Percentiles rank a stretch among this genome's conserved stretches.
These are phyloP conservation scores for Ceratocystis cacaofunesta DNA, from an alignment of 2,329 filamentous ascomycete genomes.

Conservation along the genomic window DNA sequence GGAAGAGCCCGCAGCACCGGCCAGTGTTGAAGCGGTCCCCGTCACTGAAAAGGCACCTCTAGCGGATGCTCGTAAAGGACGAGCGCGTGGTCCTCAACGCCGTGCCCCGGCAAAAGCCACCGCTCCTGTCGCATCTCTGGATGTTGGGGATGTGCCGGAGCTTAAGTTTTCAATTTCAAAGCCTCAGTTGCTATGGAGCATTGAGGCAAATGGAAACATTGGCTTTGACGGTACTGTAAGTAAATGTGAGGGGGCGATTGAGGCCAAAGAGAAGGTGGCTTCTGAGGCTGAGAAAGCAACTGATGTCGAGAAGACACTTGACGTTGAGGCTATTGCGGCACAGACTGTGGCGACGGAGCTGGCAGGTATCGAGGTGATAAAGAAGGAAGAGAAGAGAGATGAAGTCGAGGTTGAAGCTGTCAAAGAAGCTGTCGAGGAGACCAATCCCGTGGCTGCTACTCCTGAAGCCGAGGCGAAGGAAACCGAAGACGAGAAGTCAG, in stretches of 20 bases:
- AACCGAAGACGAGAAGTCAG: background rate
- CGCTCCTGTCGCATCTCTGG: slow-evolving; percentile 25
- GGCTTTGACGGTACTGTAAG: slow-evolving; percentile 27
- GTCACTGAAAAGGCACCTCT: slow-evolving; percentile 49
- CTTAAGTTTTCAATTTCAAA: slow-evolving; percentile 31
- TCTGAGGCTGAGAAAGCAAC: background rate
- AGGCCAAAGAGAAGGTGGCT: background rate
- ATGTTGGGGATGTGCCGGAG: slow-evolving; percentile 23
- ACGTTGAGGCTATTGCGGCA: background rate
- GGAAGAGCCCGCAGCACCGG: slow-evolving; percentile 45
- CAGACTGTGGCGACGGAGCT: background rate
- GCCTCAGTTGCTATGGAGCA: slow-evolving; percentile 36
- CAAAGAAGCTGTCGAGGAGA: background rate
- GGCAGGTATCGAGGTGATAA: background rate
- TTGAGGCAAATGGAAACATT: slow-evolving; percentile 34
- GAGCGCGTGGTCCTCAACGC: slow-evolving; percentile 74
- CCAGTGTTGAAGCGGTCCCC: slow-evolving; percentile 36
- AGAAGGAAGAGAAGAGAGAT: background rate
- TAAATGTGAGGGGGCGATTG: background rate
- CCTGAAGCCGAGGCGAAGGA: background rate
- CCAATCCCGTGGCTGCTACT: too few relatives aligned
- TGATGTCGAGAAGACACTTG: background rate
- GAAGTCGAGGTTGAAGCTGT: background rate
- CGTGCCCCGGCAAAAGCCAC: slow-evolving; percentile 46
- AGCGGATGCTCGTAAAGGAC: slow-evolving; percentile 73